Evolutionary conservation across 345 rosid genomes (phyloP).

Genomic region (Syzygium oleosum): DNA sequence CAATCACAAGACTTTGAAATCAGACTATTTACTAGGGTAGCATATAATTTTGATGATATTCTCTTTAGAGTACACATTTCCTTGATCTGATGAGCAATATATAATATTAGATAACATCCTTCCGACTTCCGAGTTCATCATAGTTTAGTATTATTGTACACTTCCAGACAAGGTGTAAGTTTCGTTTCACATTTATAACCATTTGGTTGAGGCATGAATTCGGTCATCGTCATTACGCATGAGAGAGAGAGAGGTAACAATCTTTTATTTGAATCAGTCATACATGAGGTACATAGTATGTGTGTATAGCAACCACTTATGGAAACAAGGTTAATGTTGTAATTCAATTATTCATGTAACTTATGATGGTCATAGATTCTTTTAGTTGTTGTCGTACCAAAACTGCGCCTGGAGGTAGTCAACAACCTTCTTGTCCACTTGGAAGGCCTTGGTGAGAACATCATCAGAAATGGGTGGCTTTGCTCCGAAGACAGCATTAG

Average conservation of each 20-base stretch:
- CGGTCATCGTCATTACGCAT: not conserved
- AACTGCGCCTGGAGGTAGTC: slow-evolving; percentile 2
- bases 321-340: not conserved
- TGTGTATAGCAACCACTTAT: not conserved
- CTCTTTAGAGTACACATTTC: not conserved
- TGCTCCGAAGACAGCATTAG: slow-evolving; percentile 4
- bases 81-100: not conserved
- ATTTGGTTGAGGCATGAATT: not conserved
- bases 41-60: not conserved
- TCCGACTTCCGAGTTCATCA: not conserved
- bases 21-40: not conserved
- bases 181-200: not conserved
- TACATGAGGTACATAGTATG: not conserved
- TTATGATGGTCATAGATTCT: not conserved
- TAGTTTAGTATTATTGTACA: not conserved
- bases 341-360: not conserved
- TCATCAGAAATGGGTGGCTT: slow-evolving; percentile 2
- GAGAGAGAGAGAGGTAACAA: not conserved
- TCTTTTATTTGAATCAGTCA: not conserved
- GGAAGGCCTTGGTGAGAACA: slow-evolving; percentile 7
- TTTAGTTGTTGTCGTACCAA: slow-evolving; percentile 7
- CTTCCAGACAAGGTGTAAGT: not conserved
- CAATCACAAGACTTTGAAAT: not conserved
- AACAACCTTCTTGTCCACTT: slow-evolving; percentile 7
- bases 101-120: not conserved